Evolutionary conservation across 371 early-diverging fungal species (phyloP).

Genomic region (Mucor circinelloides): DNA sequence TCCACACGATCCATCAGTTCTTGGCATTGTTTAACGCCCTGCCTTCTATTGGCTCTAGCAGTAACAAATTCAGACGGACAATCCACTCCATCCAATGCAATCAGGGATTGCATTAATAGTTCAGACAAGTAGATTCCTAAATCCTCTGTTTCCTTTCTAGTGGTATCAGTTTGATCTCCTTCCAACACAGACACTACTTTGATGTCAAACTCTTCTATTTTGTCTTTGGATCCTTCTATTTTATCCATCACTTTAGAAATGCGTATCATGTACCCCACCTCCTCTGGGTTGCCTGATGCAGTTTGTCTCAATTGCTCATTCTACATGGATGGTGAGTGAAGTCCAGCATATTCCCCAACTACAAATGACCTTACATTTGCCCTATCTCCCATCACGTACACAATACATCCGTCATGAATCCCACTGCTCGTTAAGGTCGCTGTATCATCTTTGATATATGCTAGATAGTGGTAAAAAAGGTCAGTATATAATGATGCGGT

Average conservation of each 20-base stretch:
- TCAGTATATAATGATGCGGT: background rate
- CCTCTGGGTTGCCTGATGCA: conserved; percentile 35
- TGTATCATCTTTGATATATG: conserved; percentile 33
- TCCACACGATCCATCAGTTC: conserved; percentile 28
- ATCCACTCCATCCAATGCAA: conserved; percentile 31
- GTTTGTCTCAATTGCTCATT: conserved; percentile 20
- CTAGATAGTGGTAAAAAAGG: background rate
- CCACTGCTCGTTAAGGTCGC: conserved; percentile 25
- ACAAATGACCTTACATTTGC: conserved; percentile 17
- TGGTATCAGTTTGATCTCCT: background rate
- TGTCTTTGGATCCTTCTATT: conserved; percentile 10
- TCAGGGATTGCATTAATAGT: conserved; percentile 30
- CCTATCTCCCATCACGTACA: conserved; percentile 24
- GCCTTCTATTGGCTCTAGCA: conserved; percentile 24
- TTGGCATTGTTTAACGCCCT: conserved; percentile 30
- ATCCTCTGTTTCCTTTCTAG: conserved; percentile 18
- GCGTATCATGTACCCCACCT: conserved; percentile 25
- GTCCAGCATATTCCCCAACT: background rate
- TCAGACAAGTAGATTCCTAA: conserved; percentile 26
- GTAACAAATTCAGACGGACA: conserved; percentile 31
- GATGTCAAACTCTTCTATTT: conserved; percentile 20
- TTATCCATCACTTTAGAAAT: conserved; percentile 26
- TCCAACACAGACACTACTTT: conserved; percentile 8
- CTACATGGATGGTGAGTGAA: background rate
- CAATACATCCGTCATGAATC: conserved; percentile 21